Evolutionary conservation across 1,284 basidiomycete species (phyloP), one percentile per base, ranked within the genome.

Genomic region (Cryptococcus neoformans): DNA sequence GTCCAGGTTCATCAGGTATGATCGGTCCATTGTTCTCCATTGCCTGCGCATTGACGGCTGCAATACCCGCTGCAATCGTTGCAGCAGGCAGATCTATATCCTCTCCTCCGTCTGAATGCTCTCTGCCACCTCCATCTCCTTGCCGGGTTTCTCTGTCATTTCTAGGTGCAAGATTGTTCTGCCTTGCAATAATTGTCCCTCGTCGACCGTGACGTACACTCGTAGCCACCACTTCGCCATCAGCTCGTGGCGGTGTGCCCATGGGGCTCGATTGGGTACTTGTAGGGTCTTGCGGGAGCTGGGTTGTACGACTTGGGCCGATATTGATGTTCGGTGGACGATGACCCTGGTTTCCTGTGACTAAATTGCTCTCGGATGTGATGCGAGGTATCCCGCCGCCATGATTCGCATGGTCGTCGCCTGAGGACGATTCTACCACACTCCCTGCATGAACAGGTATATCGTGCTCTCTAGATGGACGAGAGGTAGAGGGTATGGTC

Each of bases 231-330:
- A 55, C 57, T 1, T 67, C 61, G 50, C 62, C 54, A 14, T 59
- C 60, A 16, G 72, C 68, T 16, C 57, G 59, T 17, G 55, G 59
- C 1, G 73, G 74, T 4, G 73, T 73, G 0, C 73, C 74, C 62
- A 73, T 70, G 2, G 74, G 75, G 51, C 70, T 74, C 28, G 75
- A 78, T 50, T 74, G 72, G 0, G 69, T 74, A 56, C 71, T 73
- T 39, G 59, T 58, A 0, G 69, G 46, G 44, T 72, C 74, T 49
- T 67, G 53, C 8, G 61, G 64, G 2, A 75, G 62, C 14, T 65
- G 63, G 4, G 70, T 69, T 0, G 69, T 54, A 6, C 73, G 59
- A 28, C 68, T 55, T 4, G 66, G 37, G 2, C 49, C 49, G 28
- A 70, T 60, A 50, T 62, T 65, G 37, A 69, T 64, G 47, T 51